Evolutionary conservation across 75 land plant genomes (phyloP).

Genomic region (Chamaecyparis obtusa): DNA sequence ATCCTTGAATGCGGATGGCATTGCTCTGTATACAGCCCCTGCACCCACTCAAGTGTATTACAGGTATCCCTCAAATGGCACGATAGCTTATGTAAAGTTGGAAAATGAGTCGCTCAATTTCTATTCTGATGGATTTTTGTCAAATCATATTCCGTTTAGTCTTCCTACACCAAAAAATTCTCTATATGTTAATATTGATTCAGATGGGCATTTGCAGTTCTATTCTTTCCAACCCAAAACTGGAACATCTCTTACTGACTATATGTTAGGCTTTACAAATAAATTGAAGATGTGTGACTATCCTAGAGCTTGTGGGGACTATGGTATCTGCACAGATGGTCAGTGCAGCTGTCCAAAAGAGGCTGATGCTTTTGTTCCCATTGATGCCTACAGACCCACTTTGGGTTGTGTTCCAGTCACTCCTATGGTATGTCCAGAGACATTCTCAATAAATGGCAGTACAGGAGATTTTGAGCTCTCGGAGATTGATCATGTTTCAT

Average conservation of each 20-base stretch:
- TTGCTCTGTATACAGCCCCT: not conserved
- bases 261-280: not conserved
- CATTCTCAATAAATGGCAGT: not conserved
- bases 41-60: not conserved
- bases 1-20: not conserved
- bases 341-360: slow-evolving; percentile 21
- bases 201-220: slow-evolving; percentile 7
- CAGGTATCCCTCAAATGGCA: not conserved
- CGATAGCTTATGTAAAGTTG: not conserved
- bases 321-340: slow-evolving; percentile 27
- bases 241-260: not conserved
- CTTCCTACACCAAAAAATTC: not conserved
- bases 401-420: not conserved
- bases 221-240: not conserved
- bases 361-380: not conserved
- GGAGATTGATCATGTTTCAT: slow-evolving; percentile 8
- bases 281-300: not conserved
- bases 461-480: not conserved
- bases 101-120: not conserved
- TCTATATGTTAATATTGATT: not conserved
- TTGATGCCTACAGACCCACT: not conserved
- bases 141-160: not conserved
- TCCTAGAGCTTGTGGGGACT: slow-evolving; percentile 26
- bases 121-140: not conserved
- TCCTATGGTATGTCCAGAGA: not conserved